Percentiles rank a stretch among this genome's conserved stretches.
Evolutionary conservation across 768 basidiomycete genomes (phyloP).

Genomic region (Macrolepiota fuliginosa): DNA sequence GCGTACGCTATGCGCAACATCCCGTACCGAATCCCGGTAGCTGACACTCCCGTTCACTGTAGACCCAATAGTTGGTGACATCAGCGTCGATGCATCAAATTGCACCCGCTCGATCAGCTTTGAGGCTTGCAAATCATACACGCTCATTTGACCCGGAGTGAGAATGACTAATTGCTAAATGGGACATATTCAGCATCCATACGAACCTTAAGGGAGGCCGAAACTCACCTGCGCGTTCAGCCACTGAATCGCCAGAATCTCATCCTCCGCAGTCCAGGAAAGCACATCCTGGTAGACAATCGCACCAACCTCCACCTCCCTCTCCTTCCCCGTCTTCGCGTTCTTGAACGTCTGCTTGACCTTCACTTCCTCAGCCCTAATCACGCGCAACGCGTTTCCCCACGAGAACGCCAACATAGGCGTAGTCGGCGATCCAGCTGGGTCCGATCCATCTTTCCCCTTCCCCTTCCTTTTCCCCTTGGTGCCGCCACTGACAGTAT

Average conservation of each 20-base stretch:
- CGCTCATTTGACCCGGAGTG: conserved; percentile 55
- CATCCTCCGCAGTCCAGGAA: conserved; percentile 57
- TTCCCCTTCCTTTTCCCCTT: conserved; percentile 15
- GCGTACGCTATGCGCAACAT: conserved; percentile 69
- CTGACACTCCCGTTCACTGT: conserved; percentile 45
- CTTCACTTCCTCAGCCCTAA: conserved; percentile 64
- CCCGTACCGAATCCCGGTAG: conserved; percentile 46
- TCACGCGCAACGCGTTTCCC: conserved; percentile 65
- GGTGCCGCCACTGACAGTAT: conserved; percentile 14
- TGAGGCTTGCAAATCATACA: conserved; percentile 62
- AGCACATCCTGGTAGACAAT: conserved; percentile 62
- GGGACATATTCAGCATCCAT: conserved; percentile 7
- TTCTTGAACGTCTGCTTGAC: conserved; percentile 48
- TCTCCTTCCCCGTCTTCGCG: conserved; percentile 57
- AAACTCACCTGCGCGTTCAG: conserved; percentile 79
- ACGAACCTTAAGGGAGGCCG: conserved; percentile 9
- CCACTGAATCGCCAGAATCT: conserved; percentile 82
- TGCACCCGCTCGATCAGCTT: conserved; percentile 60
- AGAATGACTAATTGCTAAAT: conserved; percentile 67
- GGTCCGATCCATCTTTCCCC: neutral
- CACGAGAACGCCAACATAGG: conserved; percentile 86
- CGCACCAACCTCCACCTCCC: conserved; percentile 58
- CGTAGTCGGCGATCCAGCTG: conserved; percentile 26
- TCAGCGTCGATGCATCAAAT: conserved; percentile 55
- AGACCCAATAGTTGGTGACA: conserved; percentile 49